phyloP scores from a whole-genome alignment of 2,329 filamentous ascomycete genomes.

The Aspergillus bombycis region DNA sequence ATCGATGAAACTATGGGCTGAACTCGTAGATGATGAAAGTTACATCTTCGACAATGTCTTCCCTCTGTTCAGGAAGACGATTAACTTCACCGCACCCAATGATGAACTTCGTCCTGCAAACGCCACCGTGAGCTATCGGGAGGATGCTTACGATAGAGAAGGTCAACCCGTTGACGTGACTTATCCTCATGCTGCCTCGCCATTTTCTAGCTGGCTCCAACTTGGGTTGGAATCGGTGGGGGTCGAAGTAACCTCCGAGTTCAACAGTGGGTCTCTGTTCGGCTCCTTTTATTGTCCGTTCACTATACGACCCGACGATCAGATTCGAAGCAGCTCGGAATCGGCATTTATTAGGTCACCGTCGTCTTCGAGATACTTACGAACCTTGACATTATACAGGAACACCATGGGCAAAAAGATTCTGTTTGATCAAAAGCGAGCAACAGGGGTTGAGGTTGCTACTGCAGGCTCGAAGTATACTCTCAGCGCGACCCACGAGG shows the following conservation, averaged over 20 bases:
- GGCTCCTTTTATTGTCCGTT: slow-evolving; percentile 48
- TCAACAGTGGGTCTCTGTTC: slow-evolving; percentile 48
- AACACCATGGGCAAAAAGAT: slow-evolving; percentile 51
- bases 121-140: slow-evolving; percentile 28
- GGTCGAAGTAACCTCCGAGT: slow-evolving; percentile 40
- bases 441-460: slow-evolving; percentile 52
- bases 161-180: slow-evolving; percentile 48
- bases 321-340: slow-evolving; percentile 54
- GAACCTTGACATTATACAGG: slow-evolving; percentile 48
- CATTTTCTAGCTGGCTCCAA: slow-evolving; percentile 43
- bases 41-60: slow-evolving; percentile 36
- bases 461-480: slow-evolving; percentile 43
- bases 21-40: slow-evolving; percentile 34
- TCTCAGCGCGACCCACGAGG: slow-evolving; percentile 54
- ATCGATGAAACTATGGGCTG: slow-evolving; percentile 38
- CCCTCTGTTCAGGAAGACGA: slow-evolving; percentile 34
- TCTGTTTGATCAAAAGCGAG: slow-evolving; percentile 51
- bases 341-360: slow-evolving; percentile 40
- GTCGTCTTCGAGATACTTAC: slow-evolving; percentile 11
- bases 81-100: slow-evolving; percentile 33
- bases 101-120: slow-evolving; percentile 19
- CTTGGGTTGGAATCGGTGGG: slow-evolving; percentile 46
- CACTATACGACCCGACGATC: slow-evolving; percentile 52
- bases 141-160: slow-evolving; percentile 31
- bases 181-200: slow-evolving; percentile 43